These are phyloP conservation scores for Aureoboletus auriporus DNA, from an alignment of 768 basidiomycete species.

Conservation along the genomic window DNA sequence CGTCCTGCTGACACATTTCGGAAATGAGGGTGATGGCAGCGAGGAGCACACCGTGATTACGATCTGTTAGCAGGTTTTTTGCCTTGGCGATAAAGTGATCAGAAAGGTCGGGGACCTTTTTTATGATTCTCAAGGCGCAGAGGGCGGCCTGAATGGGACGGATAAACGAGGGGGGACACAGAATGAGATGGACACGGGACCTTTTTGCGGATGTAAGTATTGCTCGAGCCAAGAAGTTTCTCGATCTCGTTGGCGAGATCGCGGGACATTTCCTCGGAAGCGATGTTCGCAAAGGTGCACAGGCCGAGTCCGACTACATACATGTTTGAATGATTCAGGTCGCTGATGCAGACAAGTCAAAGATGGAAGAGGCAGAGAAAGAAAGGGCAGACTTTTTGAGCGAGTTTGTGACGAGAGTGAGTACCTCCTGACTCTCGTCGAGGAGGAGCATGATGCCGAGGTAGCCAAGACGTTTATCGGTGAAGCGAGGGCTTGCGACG, in stretches of 20 bases:
- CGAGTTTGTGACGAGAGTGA: slow-evolving; percentile 96
- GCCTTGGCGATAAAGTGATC: slow-evolving; percentile 89
- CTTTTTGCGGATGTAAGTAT: slow-evolving; percentile 99
- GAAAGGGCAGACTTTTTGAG: slow-evolving; percentile 76
- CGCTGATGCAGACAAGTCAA: slow-evolving; percentile 46
- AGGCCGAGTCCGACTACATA: slow-evolving; percentile 96
- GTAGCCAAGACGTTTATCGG: slow-evolving; percentile 95
- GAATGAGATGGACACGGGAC: slow-evolving; percentile 34
- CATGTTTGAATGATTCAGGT: slow-evolving; percentile 99
- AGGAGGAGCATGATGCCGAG: slow-evolving; percentile 96
- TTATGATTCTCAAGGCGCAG: slow-evolving; percentile 90
- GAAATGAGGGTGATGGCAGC: slow-evolving; percentile 92
- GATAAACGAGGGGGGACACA: background rate
- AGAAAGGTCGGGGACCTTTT: slow-evolving; percentile 92
- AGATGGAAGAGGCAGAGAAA: background rate
- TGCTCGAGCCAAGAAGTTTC: slow-evolving; percentile 93
- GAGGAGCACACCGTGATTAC: slow-evolving; percentile 94
- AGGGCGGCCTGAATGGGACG: slow-evolving; percentile 69
- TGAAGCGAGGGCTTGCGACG: slow-evolving; percentile 91
- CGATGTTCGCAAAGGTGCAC: slow-evolving; percentile 98
- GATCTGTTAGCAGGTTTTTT: slow-evolving; percentile 87
- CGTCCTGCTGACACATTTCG: slow-evolving; percentile 88
- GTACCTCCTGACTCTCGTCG: slow-evolving; percentile 96
- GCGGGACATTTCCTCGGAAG: slow-evolving; percentile 98
- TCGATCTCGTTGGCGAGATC: slow-evolving; percentile 98